These are phyloP conservation scores for Rhizopogon vinicolor DNA, from an alignment of 768 basidiomycete genomes.

Conservation along the genomic window DNA sequence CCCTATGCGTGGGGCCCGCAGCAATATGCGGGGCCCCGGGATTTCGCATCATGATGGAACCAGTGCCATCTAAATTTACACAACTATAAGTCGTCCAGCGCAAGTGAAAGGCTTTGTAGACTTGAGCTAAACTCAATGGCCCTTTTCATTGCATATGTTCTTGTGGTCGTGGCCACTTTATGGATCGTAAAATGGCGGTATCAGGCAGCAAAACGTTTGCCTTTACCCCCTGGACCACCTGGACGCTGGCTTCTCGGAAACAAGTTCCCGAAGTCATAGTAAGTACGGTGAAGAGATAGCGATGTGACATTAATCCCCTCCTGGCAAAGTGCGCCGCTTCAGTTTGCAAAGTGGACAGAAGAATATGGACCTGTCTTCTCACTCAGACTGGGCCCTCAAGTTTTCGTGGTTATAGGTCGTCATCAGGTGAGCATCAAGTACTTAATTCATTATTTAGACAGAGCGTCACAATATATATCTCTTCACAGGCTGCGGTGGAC, in stretches of 20 bases:
- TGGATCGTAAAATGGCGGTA: background rate
- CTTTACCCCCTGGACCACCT: slow-evolving; percentile 23
- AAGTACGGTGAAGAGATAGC: background rate
- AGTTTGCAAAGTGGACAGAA: slow-evolving; percentile 53
- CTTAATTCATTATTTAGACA: background rate
- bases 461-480: background rate
- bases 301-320: too few relatives aligned
- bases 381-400: slow-evolving; percentile 37
- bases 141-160: background rate
- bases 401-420: slow-evolving; percentile 19
- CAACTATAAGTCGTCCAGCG: too few relatives aligned
- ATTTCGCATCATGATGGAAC: too few relatives aligned
- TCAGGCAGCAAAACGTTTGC: background rate
- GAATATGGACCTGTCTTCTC: slow-evolving; percentile 58
- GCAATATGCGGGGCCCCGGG: too few relatives aligned
- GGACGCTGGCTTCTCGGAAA: slow-evolving; percentile 20
- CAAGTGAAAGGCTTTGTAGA: too few relatives aligned
- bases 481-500: slow-evolving; percentile 35
- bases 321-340: slow-evolving; percentile 3
- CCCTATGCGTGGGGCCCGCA: too few relatives aligned
- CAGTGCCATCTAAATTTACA: too few relatives aligned
- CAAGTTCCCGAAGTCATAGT: slow-evolving; percentile 15
- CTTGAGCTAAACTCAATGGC: background rate
- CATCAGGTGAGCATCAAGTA: slow-evolving; percentile 5
- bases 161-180: background rate